phyloP scores from a whole-genome alignment of 2,329 filamentous ascomycete species.

The Cladophialophora immunda region DNA sequence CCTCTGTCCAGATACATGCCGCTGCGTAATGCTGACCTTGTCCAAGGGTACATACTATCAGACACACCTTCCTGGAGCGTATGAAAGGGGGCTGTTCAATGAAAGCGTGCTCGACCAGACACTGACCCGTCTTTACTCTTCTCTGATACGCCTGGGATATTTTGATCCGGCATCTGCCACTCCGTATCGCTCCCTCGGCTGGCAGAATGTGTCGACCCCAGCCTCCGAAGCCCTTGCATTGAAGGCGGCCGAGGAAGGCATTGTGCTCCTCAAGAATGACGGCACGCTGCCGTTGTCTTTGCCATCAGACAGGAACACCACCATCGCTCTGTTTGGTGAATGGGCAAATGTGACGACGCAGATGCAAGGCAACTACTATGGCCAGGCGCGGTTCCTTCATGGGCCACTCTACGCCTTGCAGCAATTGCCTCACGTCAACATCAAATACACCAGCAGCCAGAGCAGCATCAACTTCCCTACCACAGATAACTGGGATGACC shows the following conservation, averaged over 20 bases:
- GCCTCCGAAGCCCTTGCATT: slow-evolving; percentile 64
- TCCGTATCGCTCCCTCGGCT: slow-evolving; percentile 62
- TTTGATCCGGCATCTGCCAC: slow-evolving; percentile 56
- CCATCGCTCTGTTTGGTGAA: slow-evolving; percentile 65
- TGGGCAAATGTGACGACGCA: slow-evolving; percentile 67
- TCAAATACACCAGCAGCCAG: slow-evolving; percentile 51
- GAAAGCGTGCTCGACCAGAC: slow-evolving; percentile 57
- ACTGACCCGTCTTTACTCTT: slow-evolving; percentile 59
- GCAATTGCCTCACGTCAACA: slow-evolving; percentile 55
- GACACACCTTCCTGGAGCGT: slow-evolving; percentile 55
- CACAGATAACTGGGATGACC: slow-evolving; percentile 46
- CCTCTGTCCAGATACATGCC: neutral
- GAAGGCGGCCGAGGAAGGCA: slow-evolving; percentile 59
- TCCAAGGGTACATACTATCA: slow-evolving; percentile 57
- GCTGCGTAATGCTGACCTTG: slow-evolving; percentile 1
- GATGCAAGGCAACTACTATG: slow-evolving; percentile 68
- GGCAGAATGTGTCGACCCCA: slow-evolving; percentile 64
- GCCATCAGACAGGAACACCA: slow-evolving; percentile 47
- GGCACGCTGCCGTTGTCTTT: slow-evolving; percentile 56
- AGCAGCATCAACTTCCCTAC: slow-evolving; percentile 45
- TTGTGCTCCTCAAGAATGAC: slow-evolving; percentile 63
- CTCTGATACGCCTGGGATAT: slow-evolving; percentile 61
- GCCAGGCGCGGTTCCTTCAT: slow-evolving; percentile 64
- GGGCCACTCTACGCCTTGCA: slow-evolving; percentile 62
- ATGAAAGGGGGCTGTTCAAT: slow-evolving; percentile 55